These are phyloP conservation scores for Chrysoporthe austroafricana DNA, from an alignment of 2,329 filamentous ascomycete species.

Conservation along the genomic window DNA sequence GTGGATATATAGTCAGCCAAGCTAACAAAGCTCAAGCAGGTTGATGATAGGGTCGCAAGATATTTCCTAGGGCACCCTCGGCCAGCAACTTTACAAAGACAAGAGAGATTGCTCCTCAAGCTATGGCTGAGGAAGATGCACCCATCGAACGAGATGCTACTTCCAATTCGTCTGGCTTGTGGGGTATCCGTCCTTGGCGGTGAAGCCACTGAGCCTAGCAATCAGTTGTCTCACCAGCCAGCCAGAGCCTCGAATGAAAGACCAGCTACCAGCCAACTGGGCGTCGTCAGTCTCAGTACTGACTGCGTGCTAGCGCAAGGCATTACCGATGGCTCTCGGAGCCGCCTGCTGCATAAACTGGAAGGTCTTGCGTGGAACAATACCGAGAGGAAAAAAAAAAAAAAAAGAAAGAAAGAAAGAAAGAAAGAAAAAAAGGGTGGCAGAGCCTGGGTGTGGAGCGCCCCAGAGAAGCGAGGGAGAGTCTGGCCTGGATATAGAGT, in stretches of 20 bases:
- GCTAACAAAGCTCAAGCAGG: neutral
- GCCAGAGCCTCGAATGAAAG: neutral
- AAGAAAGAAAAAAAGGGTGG: neutral
- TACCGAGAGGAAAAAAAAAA: neutral
- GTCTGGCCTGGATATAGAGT: neutral
- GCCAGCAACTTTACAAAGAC: neutral
- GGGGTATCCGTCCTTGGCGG: neutral
- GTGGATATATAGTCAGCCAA: neutral
- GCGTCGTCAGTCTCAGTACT: neutral
- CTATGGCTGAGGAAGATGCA: neutral
- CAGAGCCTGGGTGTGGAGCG: neutral
- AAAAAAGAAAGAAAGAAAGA: neutral
- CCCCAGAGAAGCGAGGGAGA: neutral
- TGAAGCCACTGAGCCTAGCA: neutral
- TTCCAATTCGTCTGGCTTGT: neutral
- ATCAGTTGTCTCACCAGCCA: neutral
- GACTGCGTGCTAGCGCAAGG: neutral
- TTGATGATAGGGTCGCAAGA: neutral
- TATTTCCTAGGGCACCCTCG: neutral
- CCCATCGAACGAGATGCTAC: neutral
- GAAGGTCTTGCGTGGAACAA: neutral
- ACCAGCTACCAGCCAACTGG: neutral
- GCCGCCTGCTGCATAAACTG: too few relatives aligned
- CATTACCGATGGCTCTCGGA: neutral
- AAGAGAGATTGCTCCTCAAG: neutral